Evolutionary conservation across 352 stramenopile genomes (phyloP).

Genomic region (Globisporangium splendens): DNA sequence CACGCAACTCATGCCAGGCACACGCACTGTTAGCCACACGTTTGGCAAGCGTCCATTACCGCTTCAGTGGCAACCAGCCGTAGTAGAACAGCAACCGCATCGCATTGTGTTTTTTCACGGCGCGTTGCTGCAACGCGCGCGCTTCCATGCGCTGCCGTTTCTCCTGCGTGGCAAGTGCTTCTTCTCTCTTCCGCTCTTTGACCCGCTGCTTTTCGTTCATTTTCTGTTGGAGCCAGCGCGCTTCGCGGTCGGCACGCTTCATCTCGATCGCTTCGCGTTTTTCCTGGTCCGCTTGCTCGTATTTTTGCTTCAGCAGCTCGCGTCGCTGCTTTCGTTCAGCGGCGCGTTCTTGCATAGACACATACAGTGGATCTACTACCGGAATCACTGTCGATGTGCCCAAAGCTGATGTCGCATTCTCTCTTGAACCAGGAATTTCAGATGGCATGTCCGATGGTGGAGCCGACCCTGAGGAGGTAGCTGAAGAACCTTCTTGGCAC

Average conservation of each 20-base stretch:
- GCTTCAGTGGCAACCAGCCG: constrained; percentile 38
- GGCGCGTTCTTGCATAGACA: constrained; percentile 51
- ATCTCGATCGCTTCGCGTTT: constrained; percentile 35
- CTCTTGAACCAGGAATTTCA: not conserved
- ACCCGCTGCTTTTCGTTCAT: constrained; percentile 33
- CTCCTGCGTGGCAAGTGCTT: constrained; percentile 23
- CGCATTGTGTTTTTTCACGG: constrained; percentile 28
- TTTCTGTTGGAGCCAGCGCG: constrained; percentile 32
- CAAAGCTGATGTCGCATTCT: not conserved
- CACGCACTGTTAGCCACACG: constrained; percentile 29
- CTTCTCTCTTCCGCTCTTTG: constrained; percentile 35
- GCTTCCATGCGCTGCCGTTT: constrained; percentile 32
- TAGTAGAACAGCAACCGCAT: constrained; percentile 48
- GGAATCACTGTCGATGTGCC: no score
- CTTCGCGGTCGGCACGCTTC: constrained; percentile 41
- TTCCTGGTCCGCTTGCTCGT: constrained; percentile 46
- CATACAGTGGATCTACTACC: constrained; percentile 38
- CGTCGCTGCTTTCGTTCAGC: constrained; percentile 52
- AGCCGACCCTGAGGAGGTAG: not conserved
- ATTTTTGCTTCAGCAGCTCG: constrained; percentile 44
- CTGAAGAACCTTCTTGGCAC: not conserved
- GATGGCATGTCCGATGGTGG: not conserved
- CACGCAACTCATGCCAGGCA: constrained; percentile 42
- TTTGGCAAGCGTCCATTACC: constrained; percentile 20
- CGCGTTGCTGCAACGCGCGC: constrained; percentile 21